A percentile compares a stretch with the other conserved stretches of the same genome.
phyloP scores from a whole-genome alignment of 2,329 filamentous ascomycete species.

The Aspergillus intermedius region DNA sequence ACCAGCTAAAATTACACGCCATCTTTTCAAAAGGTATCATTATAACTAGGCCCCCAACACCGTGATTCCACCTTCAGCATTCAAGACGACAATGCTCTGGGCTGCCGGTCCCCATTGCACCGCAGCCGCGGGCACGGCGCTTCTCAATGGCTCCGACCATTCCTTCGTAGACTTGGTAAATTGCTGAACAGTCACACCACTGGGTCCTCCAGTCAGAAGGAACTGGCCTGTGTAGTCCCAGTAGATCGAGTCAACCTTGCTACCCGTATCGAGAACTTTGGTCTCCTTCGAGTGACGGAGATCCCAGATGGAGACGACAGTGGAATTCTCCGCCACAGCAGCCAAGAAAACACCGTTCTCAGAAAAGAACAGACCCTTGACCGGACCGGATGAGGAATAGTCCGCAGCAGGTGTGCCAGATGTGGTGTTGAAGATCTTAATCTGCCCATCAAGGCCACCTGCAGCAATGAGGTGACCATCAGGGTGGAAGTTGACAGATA shows the following conservation, averaged over 20 bases:
- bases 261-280: slow-evolving; percentile 81
- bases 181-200: slow-evolving; percentile 79
- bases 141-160: slow-evolving; percentile 81
- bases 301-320: slow-evolving; percentile 80
- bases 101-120: slow-evolving; percentile 73
- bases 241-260: slow-evolving; percentile 64
- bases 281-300: slow-evolving; percentile 75
- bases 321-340: slow-evolving; percentile 69
- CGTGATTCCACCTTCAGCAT: slow-evolving; percentile 66
- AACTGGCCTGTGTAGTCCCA: slow-evolving; percentile 98
- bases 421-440: slow-evolving; percentile 85
- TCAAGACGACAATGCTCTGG: slow-evolving; percentile 67
- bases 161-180: slow-evolving; percentile 80
- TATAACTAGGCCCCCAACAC: slow-evolving; percentile 56
- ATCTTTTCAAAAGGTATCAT: slow-evolving; percentile 18
- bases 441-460: slow-evolving; percentile 69
- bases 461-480: slow-evolving; percentile 91
- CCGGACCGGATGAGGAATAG: slow-evolving; percentile 59
- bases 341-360: slow-evolving; percentile 98
- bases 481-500: slow-evolving; percentile 80
- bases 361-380: slow-evolving; percentile 76
- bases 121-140: slow-evolving; percentile 64
- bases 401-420: slow-evolving; percentile 68
- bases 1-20: slow-evolving; percentile 18
- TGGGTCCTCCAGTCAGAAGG: slow-evolving; percentile 71